A percentile compares a stretch with the other conserved stretches of the same genome.
Conservation (phyloP, 2,329 filamentous ascomycete genomes). For the Neofusicoccum umdonicola region DNA sequence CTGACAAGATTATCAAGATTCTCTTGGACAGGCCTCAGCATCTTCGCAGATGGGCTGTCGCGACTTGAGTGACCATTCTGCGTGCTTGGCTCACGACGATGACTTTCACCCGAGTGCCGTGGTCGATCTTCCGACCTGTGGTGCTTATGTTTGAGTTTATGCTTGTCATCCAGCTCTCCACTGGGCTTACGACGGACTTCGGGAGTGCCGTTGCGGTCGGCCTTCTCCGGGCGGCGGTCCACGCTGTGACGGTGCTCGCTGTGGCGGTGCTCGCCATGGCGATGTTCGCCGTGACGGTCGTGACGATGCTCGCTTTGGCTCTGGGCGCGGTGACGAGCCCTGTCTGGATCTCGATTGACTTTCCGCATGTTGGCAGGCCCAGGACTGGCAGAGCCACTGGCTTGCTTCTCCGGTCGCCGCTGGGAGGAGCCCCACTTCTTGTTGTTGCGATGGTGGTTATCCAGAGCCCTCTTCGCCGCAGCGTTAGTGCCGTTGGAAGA, state of each 20-base stretch:
- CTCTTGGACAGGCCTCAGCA: slow-evolving; percentile 57
- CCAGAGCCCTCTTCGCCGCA: slow-evolving; percentile 73
- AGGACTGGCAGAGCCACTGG: slow-evolving; percentile 69
- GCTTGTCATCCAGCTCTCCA: slow-evolving; percentile 52
- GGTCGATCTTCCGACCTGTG: slow-evolving; percentile 53
- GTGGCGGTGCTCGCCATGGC: slow-evolving; percentile 38
- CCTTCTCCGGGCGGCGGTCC: slow-evolving; percentile 37
- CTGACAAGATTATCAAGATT: slow-evolving; percentile 60
- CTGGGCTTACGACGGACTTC: slow-evolving; percentile 45
- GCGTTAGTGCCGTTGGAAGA: slow-evolving; percentile 62
- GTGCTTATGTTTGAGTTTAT: slow-evolving; percentile 43
- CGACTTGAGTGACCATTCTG: background rate
- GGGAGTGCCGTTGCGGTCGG: slow-evolving; percentile 41
- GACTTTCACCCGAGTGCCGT: slow-evolving; percentile 24
- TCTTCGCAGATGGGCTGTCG: slow-evolving; percentile 42
- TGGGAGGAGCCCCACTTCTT: slow-evolving; percentile 64
- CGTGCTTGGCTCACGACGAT: slow-evolving; percentile 25
- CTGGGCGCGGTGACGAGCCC: slow-evolving; percentile 32
- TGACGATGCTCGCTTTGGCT: slow-evolving; percentile 13
- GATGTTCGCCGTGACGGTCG: slow-evolving; percentile 34
- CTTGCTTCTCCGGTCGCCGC: slow-evolving; percentile 56
- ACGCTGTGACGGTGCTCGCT: slow-evolving; percentile 39
- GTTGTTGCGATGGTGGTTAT: slow-evolving; percentile 93
- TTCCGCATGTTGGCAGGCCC: slow-evolving; percentile 50
- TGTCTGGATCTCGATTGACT: slow-evolving; percentile 38